Evolutionary conservation across 495 filamentous ascomycete species (phyloP), one percentile per base, ranked within the genome.

Genomic region (Hyaloscypha finlandica): DNA sequence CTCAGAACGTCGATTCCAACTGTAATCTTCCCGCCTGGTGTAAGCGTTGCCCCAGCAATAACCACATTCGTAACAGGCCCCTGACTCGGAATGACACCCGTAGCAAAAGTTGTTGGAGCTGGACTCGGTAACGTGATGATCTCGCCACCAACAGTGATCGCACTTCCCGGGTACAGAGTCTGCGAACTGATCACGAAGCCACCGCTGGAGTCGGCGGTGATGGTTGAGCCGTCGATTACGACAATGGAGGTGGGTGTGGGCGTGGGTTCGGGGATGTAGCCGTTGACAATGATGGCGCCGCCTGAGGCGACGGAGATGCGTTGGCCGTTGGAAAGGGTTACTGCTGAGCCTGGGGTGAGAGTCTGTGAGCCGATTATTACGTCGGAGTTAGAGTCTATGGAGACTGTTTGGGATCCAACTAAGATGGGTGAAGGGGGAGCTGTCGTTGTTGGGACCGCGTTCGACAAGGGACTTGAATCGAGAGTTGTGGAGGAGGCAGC

Each of bases 21-120:
- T 9, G 73, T 72, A 22, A 74, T 54, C 37, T 48, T 14, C 29
- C 68, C 68, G 6, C 73, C 70, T 8, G 67, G 58, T 6, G 69
- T 69, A 16, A 74, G 70, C 6, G 73, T 74, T 53, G 73, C 68
- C 1, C 70, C 68, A 3, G 59, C 73, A 39, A 74, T 63, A 2
- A 67, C 48, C 6, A 72, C 22, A 39, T 45, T 54, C 11, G 59
- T 63, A 9, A 66, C 29, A 4, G 20, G n/a, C 2, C 37, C 3
- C 29, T 62, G 37, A 8, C 30, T 45, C 6, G 59, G 20, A 12
- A 63, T 2, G 3, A 59, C 12, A 1, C 61, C 62, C 14, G 51
- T 59, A 1, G 64, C 65, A 9, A 60, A 22, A 11, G 63, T 48
- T 32, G 58, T 60, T 1, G 52, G 51, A 19, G 30, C 42, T 2